Percentiles rank a stretch among this genome's conserved stretches.
phyloP scores from a whole-genome alignment of 768 basidiomycete genomes.

The Pholiota conissans region DNA sequence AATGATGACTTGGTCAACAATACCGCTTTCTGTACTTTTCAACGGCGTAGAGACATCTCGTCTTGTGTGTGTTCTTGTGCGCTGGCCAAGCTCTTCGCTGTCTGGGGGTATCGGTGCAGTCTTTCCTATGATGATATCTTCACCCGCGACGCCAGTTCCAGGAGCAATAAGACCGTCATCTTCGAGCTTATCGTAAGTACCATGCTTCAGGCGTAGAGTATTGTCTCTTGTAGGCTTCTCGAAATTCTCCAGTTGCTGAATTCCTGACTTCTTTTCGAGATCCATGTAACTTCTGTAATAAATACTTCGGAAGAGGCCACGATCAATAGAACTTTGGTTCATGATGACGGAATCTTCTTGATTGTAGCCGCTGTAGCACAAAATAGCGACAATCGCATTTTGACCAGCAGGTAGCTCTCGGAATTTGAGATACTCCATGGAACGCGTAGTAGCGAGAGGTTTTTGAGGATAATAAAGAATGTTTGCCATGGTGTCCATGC shows the following conservation, averaged over 20 bases:
- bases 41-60: conserved; percentile 97
- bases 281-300: conserved; percentile 99
- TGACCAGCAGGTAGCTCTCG: conserved; percentile 98
- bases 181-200: conserved; percentile 98
- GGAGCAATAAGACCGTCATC: conserved; percentile 95
- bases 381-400: conserved; percentile 97
- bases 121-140: conserved; percentile 99
- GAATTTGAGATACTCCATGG: conserved; percentile 99
- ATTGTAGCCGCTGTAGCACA: conserved; percentile 99
- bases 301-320: conserved; percentile 96
- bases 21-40: conserved; percentile 97
- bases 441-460: conserved; percentile 96
- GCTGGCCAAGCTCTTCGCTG: conserved; percentile 95
- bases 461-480: conserved; percentile 99
- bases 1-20: conserved; percentile 95
- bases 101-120: conserved; percentile 97
- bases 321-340: conserved; percentile 99
- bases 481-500: conserved; percentile 99
- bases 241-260: conserved; percentile 91
- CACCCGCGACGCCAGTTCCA: conserved; percentile 91
- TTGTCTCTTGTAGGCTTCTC: conserved; percentile 94
- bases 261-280: conserved; percentile 93
- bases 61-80: conserved; percentile 89
- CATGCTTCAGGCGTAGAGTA: conserved; percentile 95
- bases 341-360: conserved; percentile 99